Base-by-base conservation (phyloP, 2,329 filamentous ascomycete species). In the Aspergillus intermedius region DNA sequence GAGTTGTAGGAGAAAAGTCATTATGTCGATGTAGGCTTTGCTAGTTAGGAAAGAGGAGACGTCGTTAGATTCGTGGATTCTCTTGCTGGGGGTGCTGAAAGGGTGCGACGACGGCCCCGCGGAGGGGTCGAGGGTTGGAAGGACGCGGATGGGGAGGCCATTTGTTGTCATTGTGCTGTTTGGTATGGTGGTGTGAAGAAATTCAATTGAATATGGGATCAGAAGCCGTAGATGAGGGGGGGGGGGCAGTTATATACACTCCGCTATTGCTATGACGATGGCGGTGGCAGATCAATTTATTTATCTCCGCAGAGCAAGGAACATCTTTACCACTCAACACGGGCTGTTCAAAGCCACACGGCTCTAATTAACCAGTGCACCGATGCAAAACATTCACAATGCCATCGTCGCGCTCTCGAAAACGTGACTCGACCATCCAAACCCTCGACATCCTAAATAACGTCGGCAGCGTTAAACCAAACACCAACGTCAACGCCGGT, bases 1-100 rank as follows among this genome's bases (percentile, higher is more conserved):
- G 44, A 98, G 82, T 71, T 97, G 93, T 56, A 95, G 77, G 42
- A 97, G 74, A 66, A 95, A 97, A 42, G 81, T 79, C 68, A 88
- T 86, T 47, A 98, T 87, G 64, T 96, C 89, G 50, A 82, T 79
- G 71, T 97, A 96, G 41, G 89, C 93, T 57, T 80, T 81, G 44
- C 88, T 90, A 7, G 78, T 79, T 46, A 95, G 80, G 68, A 97
- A 98, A 54, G 79, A 80, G 17, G 80, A 69, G 47, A 98, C 87
- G 75, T 97, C 90, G 51, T 84, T 74, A 49, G 85, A 85, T 60
- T 93, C 87, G 70, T 95, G 79, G 72, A 98, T 98, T 61, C 78
- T 78, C 69, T 97, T 98, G 49, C 67, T 64, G 0, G 93, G 93
- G 39, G 74, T 72, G 46, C 74, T 64, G 68, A 95, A 96, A 28